Base-by-base conservation (phyloP, 768 basidiomycete species). In the Fibroporia radiculosa region DNA sequence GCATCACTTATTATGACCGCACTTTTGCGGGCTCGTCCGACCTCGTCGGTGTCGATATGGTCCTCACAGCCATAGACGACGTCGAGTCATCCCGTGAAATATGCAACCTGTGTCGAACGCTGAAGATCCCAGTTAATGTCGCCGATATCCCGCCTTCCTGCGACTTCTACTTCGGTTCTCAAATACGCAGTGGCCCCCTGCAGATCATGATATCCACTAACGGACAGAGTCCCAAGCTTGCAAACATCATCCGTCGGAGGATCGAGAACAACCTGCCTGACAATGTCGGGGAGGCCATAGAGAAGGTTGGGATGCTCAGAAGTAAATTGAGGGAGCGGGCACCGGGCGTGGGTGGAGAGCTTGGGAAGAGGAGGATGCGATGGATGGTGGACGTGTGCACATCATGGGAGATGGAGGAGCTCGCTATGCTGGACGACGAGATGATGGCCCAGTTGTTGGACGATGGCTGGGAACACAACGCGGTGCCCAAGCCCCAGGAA, bases 101-200 rank as follows among this genome's bases (percentile, higher is more conserved):
- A 34, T 84, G 77, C 56, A 56, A 71, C 7, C 67, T 82, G 54
- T 86, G 85, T 55, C 68, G 91, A 44, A 68, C 73, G 20, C 70
- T 63, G 42, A 75, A 71, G 37, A 84, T 97, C 40, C 91, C 93
- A 6, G 84, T 95, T 44, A 99, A 99, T 64, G 91, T 92, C 49
- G 96, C 96, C 29, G 95, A 99, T 67, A 85, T 97, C 48, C 96
- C 96, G 2, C 80, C 87, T 34, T 77, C 82, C 33, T 99, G 96
- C 71, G 95, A 99, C 65, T 99, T 99, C 59, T 98, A 93, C 71
- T 99, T 98, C 66, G 96, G 96, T 40, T 86, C 90, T 3, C 88
- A 91, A 62, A 80, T 97, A 48, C 82, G 90, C 24, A 75, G 82
- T 48, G 93, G 95, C 0, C 89, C 93, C 0, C 68, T 99, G 19